Base-by-base conservation (phyloP, 495 filamentous ascomycete genomes). In the Hyaloscypha variabilis region DNA sequence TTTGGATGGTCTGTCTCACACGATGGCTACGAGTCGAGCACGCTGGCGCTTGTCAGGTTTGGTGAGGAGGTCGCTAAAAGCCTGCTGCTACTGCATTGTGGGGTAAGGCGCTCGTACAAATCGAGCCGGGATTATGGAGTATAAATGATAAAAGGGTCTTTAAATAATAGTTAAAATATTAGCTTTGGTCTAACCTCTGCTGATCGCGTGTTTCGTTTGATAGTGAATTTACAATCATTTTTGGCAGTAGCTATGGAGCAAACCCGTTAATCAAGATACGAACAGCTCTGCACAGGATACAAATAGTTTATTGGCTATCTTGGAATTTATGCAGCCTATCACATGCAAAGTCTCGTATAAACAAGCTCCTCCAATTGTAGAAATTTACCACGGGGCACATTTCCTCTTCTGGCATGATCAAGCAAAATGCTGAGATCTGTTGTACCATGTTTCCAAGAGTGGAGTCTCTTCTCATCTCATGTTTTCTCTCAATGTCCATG, bases 41-140 rank as follows among this genome's bases (percentile, higher is more conserved):
- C 39, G 39, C 39, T 46, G 39, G 39, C 39, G 6, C 39, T 46
- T 46, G 39, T 42, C 39, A 42, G 39, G 6, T 42, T n/a, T 42
- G 39, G 39, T 42, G 39, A 46, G 39, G 39, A 46, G 39, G 39
- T 46, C 39, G 39, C 39, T 46, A 46, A 46, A 46, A 46, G 39
- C n/a, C n/a, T n/a, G n/a, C 31, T 34, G 31, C 31, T 34, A 6
- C 39, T 46, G 39, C 39, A 46, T 46, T 46, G 13, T 8, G 39
- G 39, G 39, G 39, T 46, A 46, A 34, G 13, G 19, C 11, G 11
- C 11, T 46, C 17, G 39, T 46, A 14, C 39, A 46, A 19, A 3
- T 11, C 39, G 6, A 46, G 13, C 13, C 39, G 39, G 13, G 39
- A 0, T 46, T 46, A 17, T 17, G 39, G 39, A 46, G 39, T 46